Evolutionary conservation across 805 yeast genomes (phyloP), one percentile per base, ranked within the genome.

Genomic region (Tetrapisispora namnaoensis): DNA sequence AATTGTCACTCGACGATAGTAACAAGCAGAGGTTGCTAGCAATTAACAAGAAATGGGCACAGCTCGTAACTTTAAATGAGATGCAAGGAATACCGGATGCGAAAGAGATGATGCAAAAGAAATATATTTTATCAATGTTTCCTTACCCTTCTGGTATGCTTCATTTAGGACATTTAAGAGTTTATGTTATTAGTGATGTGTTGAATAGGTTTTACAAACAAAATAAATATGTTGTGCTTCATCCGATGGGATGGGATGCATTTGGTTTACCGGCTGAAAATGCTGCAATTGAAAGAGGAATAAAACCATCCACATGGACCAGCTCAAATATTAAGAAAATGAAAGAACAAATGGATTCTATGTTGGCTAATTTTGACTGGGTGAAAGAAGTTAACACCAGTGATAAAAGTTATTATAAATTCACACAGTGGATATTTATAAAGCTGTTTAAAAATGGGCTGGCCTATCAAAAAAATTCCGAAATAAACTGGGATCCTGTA

Each of bases 191-290:
- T 30, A 80, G 90, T 56, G 99, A 93, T 65, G 83, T 81, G 2
- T 62, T 93, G 37, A 76, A 95, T 1, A 71, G 98, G 54, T 91
- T 77, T 64, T 77, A 86, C 54, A 72, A 93, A 53, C 75, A 86
- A 67, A 77, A 76, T 45, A 96, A 96, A 1, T 76, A 74, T 55
- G 69, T 80, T 37, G 96, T 91, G 14, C 72, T 91, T 2, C 96
- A 93, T 62, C 97, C 98, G 0, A 90, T 93, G 95, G 99, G 99
- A 0, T 93, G 97, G 97, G 99, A 93, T 71, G 95, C 98, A 0
- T 93, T 93, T 73, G 99, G 99, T 1, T 71, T 93, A 27, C 99
- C 99, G 0, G 99, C 99, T 0, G 99, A 93, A 63, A 93, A 93
- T 65, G 99, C 99, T 0, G 99, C 99, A 0, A 82, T 88, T 30